Evolutionary conservation across 257 asterid genomes (phyloP).

Genomic region (Penstemon newberryi): DNA sequence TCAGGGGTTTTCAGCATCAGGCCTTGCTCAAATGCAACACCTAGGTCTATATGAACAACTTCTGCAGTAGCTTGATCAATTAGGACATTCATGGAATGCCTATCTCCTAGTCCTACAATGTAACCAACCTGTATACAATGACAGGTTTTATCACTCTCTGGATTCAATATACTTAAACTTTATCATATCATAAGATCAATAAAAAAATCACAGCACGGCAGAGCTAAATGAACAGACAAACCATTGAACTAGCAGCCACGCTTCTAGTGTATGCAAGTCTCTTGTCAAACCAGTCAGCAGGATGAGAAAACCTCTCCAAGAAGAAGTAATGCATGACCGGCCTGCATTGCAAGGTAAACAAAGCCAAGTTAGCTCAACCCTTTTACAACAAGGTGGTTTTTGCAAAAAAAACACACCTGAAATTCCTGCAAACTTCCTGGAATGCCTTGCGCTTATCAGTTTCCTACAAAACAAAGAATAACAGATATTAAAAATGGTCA

Average conservation of each 20-base stretch:
- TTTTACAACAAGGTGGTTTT: slow-evolving; percentile 18
- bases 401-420: slow-evolving; percentile 54
- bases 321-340: slow-evolving; percentile 98
- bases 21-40: slow-evolving; percentile 99
- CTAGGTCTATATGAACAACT: slow-evolving; percentile 97
- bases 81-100: slow-evolving; percentile 91
- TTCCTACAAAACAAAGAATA: slow-evolving; percentile 51
- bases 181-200: slow-evolving; percentile 7
- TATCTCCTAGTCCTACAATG: slow-evolving; percentile 97
- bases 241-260: slow-evolving; percentile 99
- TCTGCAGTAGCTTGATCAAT: slow-evolving; percentile 96
- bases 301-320: slow-evolving; percentile 88
- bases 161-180: slow-evolving; percentile 1
- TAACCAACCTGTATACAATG: slow-evolving; percentile 74
- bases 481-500: slow-evolving; percentile 14
- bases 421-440: slow-evolving; percentile 75
- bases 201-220: background rate
- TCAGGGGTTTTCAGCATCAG: slow-evolving; percentile 98
- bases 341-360: slow-evolving; percentile 52
- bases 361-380: slow-evolving; percentile 25
- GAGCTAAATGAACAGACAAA: slow-evolving; percentile 32
- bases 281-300: slow-evolving; percentile 98
- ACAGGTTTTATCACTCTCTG: background rate
- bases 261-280: slow-evolving; percentile 96
- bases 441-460: slow-evolving; percentile 82